phyloP scores from a whole-genome alignment of 2,329 filamentous ascomycete genomes.

The Colletotrichum sublineola region DNA sequence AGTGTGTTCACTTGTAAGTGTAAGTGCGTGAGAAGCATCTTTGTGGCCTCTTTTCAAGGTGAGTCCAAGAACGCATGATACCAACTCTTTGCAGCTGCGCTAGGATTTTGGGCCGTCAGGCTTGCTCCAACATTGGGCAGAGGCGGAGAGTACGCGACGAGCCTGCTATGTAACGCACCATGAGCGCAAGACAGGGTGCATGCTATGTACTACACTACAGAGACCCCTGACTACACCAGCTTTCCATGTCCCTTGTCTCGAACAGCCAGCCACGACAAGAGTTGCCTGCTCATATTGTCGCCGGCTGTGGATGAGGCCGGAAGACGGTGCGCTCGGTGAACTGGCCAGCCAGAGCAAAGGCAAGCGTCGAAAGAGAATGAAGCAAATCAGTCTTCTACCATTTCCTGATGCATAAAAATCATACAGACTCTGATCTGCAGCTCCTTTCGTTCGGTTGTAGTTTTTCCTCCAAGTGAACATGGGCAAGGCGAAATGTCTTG shows the following conservation, averaged over 20 bases:
- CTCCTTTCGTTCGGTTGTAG: background rate
- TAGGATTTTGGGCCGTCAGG: conserved; percentile 1
- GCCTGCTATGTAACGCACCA: conserved; percentile 1
- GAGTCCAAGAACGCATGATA: conserved; percentile 7
- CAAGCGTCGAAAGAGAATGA: conserved; percentile 1
- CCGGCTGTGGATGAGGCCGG: conserved; percentile 15
- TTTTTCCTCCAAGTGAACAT: background rate
- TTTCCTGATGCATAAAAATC: conserved; percentile 14
- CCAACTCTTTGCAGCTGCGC: conserved; percentile 22
- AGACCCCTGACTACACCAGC: conserved; percentile 7
- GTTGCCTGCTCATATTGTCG: conserved; percentile 6
- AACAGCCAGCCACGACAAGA: conserved; percentile 3
- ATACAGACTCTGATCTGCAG: conserved; percentile 4
- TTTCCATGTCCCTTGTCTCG: conserved; percentile 16
- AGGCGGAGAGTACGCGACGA: conserved; percentile 24
- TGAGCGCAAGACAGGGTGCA: conserved; percentile 10
- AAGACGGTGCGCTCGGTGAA: background rate
- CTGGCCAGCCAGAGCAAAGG: conserved; percentile 3
- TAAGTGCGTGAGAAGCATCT: background rate
- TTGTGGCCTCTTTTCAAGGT: conserved; percentile 9
- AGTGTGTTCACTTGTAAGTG: conserved; percentile 7
- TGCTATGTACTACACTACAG: background rate
- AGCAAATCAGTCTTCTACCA: background rate
- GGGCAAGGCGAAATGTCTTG: background rate
- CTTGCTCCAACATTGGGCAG: conserved; percentile 10